Base-by-base conservation (phyloP, 179 eudicot genomes). In the Beta macrorhiza region DNA sequence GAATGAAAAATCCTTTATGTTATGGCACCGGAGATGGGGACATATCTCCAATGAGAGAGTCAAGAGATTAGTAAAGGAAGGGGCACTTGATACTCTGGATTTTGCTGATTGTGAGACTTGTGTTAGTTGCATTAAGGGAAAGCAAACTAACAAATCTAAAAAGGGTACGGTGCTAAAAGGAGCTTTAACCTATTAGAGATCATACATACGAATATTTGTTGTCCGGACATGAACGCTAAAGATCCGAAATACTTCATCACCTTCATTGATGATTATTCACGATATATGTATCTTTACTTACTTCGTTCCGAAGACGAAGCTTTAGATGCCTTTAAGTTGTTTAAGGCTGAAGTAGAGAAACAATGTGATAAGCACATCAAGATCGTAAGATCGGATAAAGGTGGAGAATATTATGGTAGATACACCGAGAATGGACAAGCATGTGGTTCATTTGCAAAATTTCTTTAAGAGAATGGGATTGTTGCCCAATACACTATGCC, bases 361-460 rank as follows among this genome's bases (percentile, higher is more conserved):
- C 70, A 62, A 64, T 61, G 63, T 37, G 70, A 8, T 58, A 45
- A 59, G 51, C 32, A 42, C 42, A 77, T 64, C 25, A 77, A 77
- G 15, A 62, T 75, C 51, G 44, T 69, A 16, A 69, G 73, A 69
- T 69, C 73, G 29, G 45, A 29, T 69, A 25, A 6, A 42, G 45
- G 37, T 22, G 73, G 51, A 47, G 51, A 47, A 7, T 47, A 47
- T 7, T 47, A 47, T 47, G 51, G 51, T 47, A 47, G 51, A 44
- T 69, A 69, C 67, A 70, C 64, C 9, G 82, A 69, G 64, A 71
- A 53, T 22, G 82, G 82, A 55, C 76, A 79, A 79, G 25, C 25
- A 25, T 25, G 25, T 25, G 25, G 25, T 25, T 25, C 25, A 25
- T 25, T 25, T 25, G 25, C 67, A 4, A 81, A 81, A 67, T 81